Evolutionary conservation across 2,329 filamentous ascomycete species (phyloP), one percentile per base, ranked within the genome.

Genomic region (Penicillium sp.): DNA sequence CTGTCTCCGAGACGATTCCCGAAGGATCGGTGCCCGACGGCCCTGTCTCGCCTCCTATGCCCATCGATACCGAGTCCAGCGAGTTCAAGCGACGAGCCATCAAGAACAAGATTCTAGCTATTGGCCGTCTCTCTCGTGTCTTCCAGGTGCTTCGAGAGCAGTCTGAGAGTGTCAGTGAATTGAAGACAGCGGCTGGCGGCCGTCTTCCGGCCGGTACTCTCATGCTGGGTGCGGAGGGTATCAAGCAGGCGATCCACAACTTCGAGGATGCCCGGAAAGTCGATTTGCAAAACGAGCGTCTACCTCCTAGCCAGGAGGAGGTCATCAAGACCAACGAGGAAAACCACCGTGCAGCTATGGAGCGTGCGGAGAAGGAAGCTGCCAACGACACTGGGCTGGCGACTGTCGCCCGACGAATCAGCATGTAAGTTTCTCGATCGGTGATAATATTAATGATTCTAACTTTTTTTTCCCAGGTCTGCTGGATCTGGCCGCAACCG

Each of bases 71-170:
- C 13, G 92, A 96, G 50, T 93, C 89, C 52, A 91, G 89, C 68
- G 95, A 99, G 73, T 93, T 89, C 82, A 98, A 97, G 84, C 86
- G 95, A 70, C 88, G 93, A 46, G 93, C 93, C 3, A 96, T 99
- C 84, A 98, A 98, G 84, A 99, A 99, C 87, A 99, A 99, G 83
- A 98, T 99, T 71, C 81, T 99, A 68, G 95, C 95, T 59, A 99
- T 99, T 70, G 95, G 95, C 29, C 91, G 95, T 66, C 83, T 99
- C 63, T 98, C 95, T 37, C 90, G 95, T 68, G 95, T 99, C 59
- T 99, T 99, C 88, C 95, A 99, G 75, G 95, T 99, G 50, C 79
- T 99, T 67, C 91, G 95, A 70, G 95, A 99, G 78, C 95, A 99
- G 77, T 96, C 93, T 2, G 95, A 99, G 81, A 87, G 90, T 68